These are phyloP conservation scores for Rhizoclosmatium globosum DNA, from an alignment of 192 early-diverging fungal species.

Conservation along the genomic window DNA sequence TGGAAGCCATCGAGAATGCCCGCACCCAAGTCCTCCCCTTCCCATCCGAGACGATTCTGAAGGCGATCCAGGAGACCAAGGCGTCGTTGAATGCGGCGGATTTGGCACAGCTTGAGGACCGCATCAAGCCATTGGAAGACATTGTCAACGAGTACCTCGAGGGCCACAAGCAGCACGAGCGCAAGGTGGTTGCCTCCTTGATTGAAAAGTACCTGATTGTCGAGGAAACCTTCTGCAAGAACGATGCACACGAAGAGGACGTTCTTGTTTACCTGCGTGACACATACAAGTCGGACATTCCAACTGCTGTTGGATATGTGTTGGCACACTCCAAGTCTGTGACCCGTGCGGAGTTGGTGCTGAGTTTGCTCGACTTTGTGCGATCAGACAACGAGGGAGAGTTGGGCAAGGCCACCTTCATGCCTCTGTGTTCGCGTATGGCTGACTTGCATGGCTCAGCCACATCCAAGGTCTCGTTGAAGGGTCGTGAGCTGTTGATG, in stretches of 20 bases:
- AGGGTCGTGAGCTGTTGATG: slow-evolving; percentile 94
- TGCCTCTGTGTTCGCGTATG: slow-evolving; percentile 78
- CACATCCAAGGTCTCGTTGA: slow-evolving; percentile 90
- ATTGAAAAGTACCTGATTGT: slow-evolving; percentile 87
- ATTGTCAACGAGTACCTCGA: slow-evolving; percentile 75
- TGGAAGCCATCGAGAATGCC: slow-evolving; percentile 32
- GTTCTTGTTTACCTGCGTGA: slow-evolving; percentile 87
- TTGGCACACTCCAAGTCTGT: slow-evolving; percentile 87
- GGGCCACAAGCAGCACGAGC: slow-evolving; percentile 81
- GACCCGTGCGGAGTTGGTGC: slow-evolving; percentile 71
- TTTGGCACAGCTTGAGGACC: slow-evolving; percentile 58
- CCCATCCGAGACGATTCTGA: slow-evolving; percentile 75
- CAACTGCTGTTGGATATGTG: slow-evolving; percentile 50
- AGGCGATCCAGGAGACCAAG: slow-evolving; percentile 60
- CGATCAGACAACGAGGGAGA: slow-evolving; percentile 64
- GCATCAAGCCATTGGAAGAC: slow-evolving; percentile 70
- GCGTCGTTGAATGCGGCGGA: slow-evolving; percentile 65
- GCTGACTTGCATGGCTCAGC: slow-evolving; percentile 78
- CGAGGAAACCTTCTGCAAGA: slow-evolving; percentile 78
- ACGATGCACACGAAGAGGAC: slow-evolving; percentile 79
- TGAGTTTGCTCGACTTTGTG: slow-evolving; percentile 83
- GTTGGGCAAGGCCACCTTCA: slow-evolving; percentile 72
- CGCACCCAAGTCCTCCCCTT: slow-evolving; percentile 53
- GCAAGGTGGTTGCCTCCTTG: slow-evolving; percentile 73
- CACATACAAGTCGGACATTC: slow-evolving; percentile 79